Evolutionary conservation across 495 filamentous ascomycete species (phyloP).

Genomic region (Stereocaulon alpinum): DNA sequence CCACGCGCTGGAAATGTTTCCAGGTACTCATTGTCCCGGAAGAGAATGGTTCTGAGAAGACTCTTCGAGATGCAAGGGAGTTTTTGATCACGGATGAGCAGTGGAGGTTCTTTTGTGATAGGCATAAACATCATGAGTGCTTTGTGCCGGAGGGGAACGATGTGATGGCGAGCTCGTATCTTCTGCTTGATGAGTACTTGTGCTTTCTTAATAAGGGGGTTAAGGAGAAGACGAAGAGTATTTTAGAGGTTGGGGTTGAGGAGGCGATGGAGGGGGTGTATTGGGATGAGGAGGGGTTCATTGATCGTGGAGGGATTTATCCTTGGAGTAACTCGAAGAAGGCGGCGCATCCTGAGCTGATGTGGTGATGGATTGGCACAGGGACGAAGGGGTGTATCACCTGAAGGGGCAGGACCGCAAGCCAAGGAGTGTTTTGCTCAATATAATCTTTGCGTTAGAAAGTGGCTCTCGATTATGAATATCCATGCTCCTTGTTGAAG

Average conservation of each 20-base stretch:
- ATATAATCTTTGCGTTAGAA: neutral
- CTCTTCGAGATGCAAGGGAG: slow-evolving; percentile 35
- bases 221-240: slow-evolving; percentile 30
- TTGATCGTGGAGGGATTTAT: slow-evolving; percentile 39
- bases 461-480: neutral
- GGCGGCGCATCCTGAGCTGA: slow-evolving; percentile 8
- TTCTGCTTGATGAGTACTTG: slow-evolving; percentile 47
- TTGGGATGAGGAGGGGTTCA: slow-evolving; percentile 43
- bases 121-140: slow-evolving; percentile 32
- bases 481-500: slow-evolving; percentile 32
- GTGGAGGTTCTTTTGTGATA: slow-evolving; percentile 38
- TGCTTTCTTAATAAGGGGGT: slow-evolving; percentile 42
- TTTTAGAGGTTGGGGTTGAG: slow-evolving; percentile 44
- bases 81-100: slow-evolving; percentile 42
- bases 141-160: slow-evolving; percentile 43
- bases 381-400: neutral
- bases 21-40: slow-evolving; percentile 46
- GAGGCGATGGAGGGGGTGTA: slow-evolving; percentile 37
- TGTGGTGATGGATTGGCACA: neutral
- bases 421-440: no score
- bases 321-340: slow-evolving; percentile 36
- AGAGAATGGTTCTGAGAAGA: slow-evolving; percentile 41
- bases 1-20: slow-evolving; percentile 51
- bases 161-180: slow-evolving; percentile 37
- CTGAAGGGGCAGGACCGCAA: no score